Conservation (phyloP, 2,329 filamentous ascomycete genomes). For the Zymoseptoria passerinii region DNA sequence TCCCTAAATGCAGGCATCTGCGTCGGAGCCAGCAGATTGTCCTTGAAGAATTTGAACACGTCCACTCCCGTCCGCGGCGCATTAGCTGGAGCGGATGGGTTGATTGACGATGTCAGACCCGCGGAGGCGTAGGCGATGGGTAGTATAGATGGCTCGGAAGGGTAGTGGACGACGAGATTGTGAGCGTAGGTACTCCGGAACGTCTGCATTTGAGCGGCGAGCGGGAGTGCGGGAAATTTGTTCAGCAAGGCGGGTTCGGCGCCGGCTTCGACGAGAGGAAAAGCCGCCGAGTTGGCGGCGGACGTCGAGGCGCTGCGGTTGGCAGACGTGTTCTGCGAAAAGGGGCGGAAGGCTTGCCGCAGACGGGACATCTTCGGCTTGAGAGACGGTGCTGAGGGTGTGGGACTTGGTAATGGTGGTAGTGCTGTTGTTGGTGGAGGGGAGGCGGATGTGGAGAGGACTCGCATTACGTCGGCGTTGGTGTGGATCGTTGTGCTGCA, state of each 20-base stretch:
- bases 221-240: conserved; percentile 29
- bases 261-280: conserved; percentile 20
- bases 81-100: conserved; percentile 30
- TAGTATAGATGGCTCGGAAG: conserved; percentile 29
- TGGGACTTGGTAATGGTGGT: background rate
- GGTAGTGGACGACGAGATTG: conserved; percentile 39
- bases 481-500: conserved; percentile 47
- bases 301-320: background rate
- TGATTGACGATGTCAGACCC: conserved; percentile 42
- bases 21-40: conserved; percentile 32
- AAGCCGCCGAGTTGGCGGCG: background rate
- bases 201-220: conserved; percentile 33
- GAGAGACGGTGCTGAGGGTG: background rate
- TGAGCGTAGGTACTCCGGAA: conserved; percentile 37
- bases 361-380: background rate
- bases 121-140: background rate
- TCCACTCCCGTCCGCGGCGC: conserved; percentile 39
- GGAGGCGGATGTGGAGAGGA: conserved; percentile 29
- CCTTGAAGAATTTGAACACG: conserved; percentile 47
- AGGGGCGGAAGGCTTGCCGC: conserved; percentile 1
- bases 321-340: background rate
- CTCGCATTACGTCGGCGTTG: conserved; percentile 43
- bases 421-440: background rate
- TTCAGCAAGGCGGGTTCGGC: conserved; percentile 37
- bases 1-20: conserved; percentile 38